phyloP scores from a whole-genome alignment of 495 filamentous ascomycete genomes.

The Penicillium tannophilum region DNA sequence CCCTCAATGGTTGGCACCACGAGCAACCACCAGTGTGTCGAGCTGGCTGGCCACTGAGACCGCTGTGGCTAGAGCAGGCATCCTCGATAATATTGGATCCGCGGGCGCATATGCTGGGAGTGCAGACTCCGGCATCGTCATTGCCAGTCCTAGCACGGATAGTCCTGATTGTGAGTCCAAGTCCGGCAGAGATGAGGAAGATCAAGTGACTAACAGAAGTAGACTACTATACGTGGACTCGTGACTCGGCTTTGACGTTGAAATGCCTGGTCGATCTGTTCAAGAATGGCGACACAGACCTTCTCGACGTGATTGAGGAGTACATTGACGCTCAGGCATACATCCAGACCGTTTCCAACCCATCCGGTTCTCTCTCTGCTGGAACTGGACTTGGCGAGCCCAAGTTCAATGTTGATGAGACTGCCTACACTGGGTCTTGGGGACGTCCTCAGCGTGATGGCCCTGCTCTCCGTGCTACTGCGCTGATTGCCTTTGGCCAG shows the following conservation, averaged over 20 bases:
- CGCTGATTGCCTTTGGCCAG: conserved; percentile 42
- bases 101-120: conserved; percentile 48
- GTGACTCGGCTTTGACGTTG: conserved; percentile 67
- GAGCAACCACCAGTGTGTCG: conserved; percentile 29
- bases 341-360: conserved; percentile 57
- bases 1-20: background rate
- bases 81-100: conserved; percentile 64
- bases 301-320: conserved; percentile 57
- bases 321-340: conserved; percentile 61
- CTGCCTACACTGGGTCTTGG: conserved; percentile 57
- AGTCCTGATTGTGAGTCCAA: conserved; percentile 60
- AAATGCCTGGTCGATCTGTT: conserved; percentile 63
- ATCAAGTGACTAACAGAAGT: background rate
- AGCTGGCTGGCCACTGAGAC: conserved; percentile 57
- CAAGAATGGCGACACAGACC: conserved; percentile 52
- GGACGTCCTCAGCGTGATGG: conserved; percentile 66
- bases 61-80: conserved; percentile 48
- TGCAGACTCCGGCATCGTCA: conserved; percentile 55
- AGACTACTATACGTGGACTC: conserved; percentile 69
- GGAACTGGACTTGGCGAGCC: conserved; percentile 60
- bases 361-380: conserved; percentile 46
- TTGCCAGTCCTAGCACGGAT: conserved; percentile 56
- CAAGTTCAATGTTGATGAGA: conserved; percentile 59
- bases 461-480: conserved; percentile 47
- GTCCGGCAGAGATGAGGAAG: background rate